These are phyloP conservation scores for Aureobasidium melanogenum DNA, from an alignment of 2,329 filamentous ascomycete species.

Conservation along the genomic window DNA sequence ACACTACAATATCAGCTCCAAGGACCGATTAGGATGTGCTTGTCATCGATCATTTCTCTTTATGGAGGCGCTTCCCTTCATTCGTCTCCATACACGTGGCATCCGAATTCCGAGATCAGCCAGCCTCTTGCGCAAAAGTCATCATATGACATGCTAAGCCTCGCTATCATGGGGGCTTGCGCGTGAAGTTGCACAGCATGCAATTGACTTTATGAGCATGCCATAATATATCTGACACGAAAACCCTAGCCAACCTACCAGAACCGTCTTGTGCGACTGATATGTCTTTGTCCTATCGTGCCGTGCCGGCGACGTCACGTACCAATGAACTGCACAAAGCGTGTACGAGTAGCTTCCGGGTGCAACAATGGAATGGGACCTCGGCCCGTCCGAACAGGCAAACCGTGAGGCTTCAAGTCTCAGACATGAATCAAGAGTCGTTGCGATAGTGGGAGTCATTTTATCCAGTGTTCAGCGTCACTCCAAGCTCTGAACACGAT, in stretches of 20 bases:
- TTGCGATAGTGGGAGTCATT: neutral
- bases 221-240: neutral
- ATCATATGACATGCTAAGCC: conserved; percentile 3
- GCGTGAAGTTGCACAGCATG: neutral
- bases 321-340: neutral
- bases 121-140: neutral
- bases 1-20: neutral
- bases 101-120: conserved; percentile 1
- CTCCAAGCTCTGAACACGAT: neutral
- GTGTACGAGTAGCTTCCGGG: neutral
- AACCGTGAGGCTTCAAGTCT: neutral
- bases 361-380: neutral
- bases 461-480: neutral
- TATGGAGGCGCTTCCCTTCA: neutral
- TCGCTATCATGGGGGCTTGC: neutral
- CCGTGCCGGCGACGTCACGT: conserved; percentile 10
- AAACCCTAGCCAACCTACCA: neutral
- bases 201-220: neutral
- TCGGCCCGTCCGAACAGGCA: conserved; percentile 5
- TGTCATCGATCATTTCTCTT: neutral
- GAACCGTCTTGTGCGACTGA: neutral
- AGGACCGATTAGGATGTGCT: conserved; percentile 3
- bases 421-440: neutral
- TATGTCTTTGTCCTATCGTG: conserved; percentile 3
- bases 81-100: neutral